A percentile compares a stretch with the other conserved stretches of the same genome.
Evolutionary conservation across 192 early-diverging fungal species (phyloP).

Genomic region (Backusella circina): DNA sequence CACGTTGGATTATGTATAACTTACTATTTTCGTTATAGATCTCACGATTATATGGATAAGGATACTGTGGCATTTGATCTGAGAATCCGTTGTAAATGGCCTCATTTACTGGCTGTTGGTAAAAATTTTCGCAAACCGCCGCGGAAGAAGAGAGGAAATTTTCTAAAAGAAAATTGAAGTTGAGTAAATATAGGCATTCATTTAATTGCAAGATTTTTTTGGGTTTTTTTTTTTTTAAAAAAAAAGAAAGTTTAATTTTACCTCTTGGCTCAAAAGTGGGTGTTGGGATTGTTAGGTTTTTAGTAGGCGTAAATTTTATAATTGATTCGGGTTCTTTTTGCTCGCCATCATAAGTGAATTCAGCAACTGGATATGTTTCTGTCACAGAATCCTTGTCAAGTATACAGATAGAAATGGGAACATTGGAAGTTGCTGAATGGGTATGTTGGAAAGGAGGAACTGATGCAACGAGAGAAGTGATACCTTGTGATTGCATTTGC

Average conservation of each 20-base stretch:
- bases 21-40: slow-evolving; percentile 10
- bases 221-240: not conserved
- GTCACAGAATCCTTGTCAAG: slow-evolving; percentile 41
- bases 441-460: slow-evolving; percentile 43
- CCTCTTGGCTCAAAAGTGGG: not conserved
- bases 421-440: slow-evolving; percentile 31
- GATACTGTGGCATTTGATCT: not conserved
- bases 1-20: not conserved
- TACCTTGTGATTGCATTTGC: slow-evolving; percentile 39
- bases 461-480: slow-evolving; percentile 38
- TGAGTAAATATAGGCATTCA: not conserved
- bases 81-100: not conserved
- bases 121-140: not conserved
- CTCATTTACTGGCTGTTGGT: not conserved
- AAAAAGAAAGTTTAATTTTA: not conserved
- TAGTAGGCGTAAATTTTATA: not conserved
- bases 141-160: not conserved
- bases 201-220: not conserved
- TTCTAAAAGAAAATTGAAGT: not conserved
- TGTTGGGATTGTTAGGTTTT: not conserved
- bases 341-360: slow-evolving; percentile 34
- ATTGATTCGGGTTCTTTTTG: not conserved
- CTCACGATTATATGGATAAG: not conserved
- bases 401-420: slow-evolving; percentile 44
- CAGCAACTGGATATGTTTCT: slow-evolving; percentile 42